phyloP scores from a whole-genome alignment of 768 basidiomycete genomes.

The Amanita molliuscula region DNA sequence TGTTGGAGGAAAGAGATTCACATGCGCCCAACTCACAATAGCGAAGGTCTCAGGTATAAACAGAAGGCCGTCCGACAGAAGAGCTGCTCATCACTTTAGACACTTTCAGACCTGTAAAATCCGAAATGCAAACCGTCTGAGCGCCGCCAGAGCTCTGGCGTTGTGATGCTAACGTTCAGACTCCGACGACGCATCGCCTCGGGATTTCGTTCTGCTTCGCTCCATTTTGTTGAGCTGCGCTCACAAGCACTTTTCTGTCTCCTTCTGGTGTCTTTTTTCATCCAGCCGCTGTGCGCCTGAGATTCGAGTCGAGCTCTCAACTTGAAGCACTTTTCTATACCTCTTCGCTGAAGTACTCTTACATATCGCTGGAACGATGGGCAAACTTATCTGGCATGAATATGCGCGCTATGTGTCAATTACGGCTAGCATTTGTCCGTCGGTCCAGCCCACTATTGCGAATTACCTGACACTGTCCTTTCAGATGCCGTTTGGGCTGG shows the following conservation, averaged over 20 bases:
- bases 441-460: not conserved
- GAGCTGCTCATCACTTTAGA: too few species aligned
- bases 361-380: constrained; percentile 37
- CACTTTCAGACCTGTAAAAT: too few species aligned
- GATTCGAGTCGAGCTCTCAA: constrained; percentile 26
- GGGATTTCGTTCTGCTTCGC: constrained; percentile 8
- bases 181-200: not conserved
- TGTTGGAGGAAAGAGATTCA: not conserved
- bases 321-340: constrained; percentile 18
- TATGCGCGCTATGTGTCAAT: constrained; percentile 61
- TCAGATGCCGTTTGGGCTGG: constrained; percentile 73
- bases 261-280: constrained; percentile 12
- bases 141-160: not conserved
- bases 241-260: constrained; percentile 8
- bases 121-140: not conserved
- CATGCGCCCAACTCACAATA: not conserved
- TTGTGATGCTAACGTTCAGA: not conserved
- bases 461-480: not conserved
- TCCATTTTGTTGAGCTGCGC: constrained; percentile 22
- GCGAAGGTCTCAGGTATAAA: not conserved
- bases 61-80: not conserved
- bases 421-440: constrained; percentile 66
- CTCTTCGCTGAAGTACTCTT: constrained; percentile 11
- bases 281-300: constrained; percentile 15
- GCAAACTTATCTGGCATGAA: constrained; percentile 75